phyloP scores from a whole-genome alignment of 2,329 filamentous ascomycete genomes.

The Exutisphaerella laricina region DNA sequence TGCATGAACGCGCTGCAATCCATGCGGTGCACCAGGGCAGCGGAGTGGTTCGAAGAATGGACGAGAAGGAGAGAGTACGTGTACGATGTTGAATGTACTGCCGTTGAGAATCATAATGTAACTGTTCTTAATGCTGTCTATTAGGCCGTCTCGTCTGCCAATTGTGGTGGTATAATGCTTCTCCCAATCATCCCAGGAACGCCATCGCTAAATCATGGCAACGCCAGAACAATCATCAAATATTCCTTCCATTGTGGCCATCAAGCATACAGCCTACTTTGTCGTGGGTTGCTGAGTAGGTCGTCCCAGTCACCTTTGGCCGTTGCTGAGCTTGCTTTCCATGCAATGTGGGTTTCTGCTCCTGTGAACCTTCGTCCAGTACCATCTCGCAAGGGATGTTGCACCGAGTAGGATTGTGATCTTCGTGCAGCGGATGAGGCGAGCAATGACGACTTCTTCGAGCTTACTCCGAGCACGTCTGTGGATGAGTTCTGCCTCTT shows the following conservation, averaged over 20 bases:
- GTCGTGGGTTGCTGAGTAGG: conserved; percentile 10
- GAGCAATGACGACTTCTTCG: neutral
- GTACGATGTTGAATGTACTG: neutral
- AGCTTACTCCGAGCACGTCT: neutral
- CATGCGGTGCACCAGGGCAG: neutral
- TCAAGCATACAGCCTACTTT: conserved; percentile 6
- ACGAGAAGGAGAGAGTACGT: neutral
- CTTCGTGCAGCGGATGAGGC: conserved; percentile 1
- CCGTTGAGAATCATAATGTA: neutral
- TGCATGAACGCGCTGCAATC: neutral
- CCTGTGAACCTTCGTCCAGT: conserved; percentile 10
- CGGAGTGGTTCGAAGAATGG: neutral
- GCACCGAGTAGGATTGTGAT: conserved; percentile 7
- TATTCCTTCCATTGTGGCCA: neutral
- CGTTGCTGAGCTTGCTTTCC: conserved; percentile 5
- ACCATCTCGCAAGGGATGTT: conserved; percentile 8
- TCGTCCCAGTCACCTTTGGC: conserved; percentile 14
- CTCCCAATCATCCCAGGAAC: neutral
- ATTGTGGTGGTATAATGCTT: neutral
- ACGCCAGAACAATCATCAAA: neutral
- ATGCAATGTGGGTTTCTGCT: conserved; percentile 8
- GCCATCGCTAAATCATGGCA: neutral
- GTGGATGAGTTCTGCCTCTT: neutral
- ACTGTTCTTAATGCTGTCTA: neutral
- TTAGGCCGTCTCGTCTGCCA: neutral